phyloP scores from a whole-genome alignment of 2,329 filamentous ascomycete species.

The Emmonsia crescens region DNA sequence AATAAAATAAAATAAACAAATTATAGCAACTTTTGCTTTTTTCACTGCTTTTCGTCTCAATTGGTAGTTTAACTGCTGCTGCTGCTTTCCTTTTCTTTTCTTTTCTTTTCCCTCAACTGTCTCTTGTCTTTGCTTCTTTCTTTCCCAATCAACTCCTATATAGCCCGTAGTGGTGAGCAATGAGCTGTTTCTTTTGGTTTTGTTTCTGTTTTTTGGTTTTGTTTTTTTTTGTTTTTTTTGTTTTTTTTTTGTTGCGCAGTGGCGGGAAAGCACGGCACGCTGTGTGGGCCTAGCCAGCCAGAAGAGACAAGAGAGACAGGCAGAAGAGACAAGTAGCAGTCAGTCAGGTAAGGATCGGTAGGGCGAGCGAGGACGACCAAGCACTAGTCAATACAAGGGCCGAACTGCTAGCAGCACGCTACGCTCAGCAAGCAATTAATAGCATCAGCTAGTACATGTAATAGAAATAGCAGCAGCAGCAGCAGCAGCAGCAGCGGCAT shows the following conservation, averaged over 20 bases:
- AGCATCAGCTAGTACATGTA: too few relatives aligned
- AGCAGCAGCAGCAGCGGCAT: background rate
- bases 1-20: background rate
- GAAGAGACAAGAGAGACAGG: too few relatives aligned
- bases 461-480: too few relatives aligned
- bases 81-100: background rate
- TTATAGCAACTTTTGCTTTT: background rate
- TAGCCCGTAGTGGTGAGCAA: background rate
- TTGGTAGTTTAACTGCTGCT: too few relatives aligned
- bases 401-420: background rate
- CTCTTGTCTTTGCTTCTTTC: background rate
- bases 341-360: background rate
- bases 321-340: background rate
- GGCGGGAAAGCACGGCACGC: constrained; percentile 1
- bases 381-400: constrained; percentile 1
- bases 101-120: background rate
- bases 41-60: background rate
- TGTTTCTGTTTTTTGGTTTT: background rate
- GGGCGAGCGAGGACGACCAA: background rate
- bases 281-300: background rate
- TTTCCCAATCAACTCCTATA: background rate
- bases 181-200: background rate
- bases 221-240: background rate
- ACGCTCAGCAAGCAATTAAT: background rate
- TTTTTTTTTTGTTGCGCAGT: background rate